A percentile compares a stretch with the other conserved stretches of the same genome.
phyloP scores from a whole-genome alignment of 805 yeast genomes.

The Yamadazyma sp. region DNA sequence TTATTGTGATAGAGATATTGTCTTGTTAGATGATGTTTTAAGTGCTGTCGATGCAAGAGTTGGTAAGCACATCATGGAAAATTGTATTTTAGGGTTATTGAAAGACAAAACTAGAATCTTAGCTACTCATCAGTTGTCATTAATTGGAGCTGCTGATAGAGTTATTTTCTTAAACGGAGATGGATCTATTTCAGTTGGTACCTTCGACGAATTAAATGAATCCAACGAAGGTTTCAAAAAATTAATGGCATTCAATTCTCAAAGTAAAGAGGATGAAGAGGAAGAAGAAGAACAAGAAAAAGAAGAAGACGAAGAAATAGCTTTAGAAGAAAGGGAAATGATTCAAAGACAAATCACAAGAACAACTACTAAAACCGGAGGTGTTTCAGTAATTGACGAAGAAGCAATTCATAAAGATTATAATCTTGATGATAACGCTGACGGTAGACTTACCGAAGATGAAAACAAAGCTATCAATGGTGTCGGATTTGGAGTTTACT shows the following conservation, averaged over 20 bases:
- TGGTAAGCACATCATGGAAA: conserved; percentile 33
- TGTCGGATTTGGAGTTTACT: conserved; percentile 48
- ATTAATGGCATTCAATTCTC: conserved; percentile 25
- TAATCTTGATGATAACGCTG: conserved; percentile 20
- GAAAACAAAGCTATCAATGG: conserved; percentile 62
- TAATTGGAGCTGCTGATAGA: conserved; percentile 31
- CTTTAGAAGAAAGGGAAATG: conserved; percentile 16
- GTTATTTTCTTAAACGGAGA: conserved; percentile 30
- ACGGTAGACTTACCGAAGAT: conserved; percentile 31
- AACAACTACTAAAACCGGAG: conserved; percentile 14
- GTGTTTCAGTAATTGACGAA: conserved; percentile 21
- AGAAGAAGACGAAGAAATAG: conserved; percentile 16
- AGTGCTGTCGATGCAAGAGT: conserved; percentile 39
- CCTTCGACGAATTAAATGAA: conserved; percentile 21
- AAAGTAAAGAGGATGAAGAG: conserved; percentile 17
- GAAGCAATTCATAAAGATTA: conserved; percentile 33
- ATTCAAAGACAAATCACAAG: conserved; percentile 21
- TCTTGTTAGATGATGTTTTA: conserved; percentile 33
- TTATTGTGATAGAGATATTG: conserved; percentile 28
- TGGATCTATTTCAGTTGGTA: conserved; percentile 29
- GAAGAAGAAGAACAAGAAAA: conserved; percentile 19
- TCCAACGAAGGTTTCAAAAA: conserved; percentile 25
- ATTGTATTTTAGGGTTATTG: conserved; percentile 26
- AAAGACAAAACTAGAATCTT: conserved; percentile 30
- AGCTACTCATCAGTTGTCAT: conserved; percentile 36